phyloP scores from a whole-genome alignment of 352 stramenopile genomes.

The Aphanomyces stellatus region DNA sequence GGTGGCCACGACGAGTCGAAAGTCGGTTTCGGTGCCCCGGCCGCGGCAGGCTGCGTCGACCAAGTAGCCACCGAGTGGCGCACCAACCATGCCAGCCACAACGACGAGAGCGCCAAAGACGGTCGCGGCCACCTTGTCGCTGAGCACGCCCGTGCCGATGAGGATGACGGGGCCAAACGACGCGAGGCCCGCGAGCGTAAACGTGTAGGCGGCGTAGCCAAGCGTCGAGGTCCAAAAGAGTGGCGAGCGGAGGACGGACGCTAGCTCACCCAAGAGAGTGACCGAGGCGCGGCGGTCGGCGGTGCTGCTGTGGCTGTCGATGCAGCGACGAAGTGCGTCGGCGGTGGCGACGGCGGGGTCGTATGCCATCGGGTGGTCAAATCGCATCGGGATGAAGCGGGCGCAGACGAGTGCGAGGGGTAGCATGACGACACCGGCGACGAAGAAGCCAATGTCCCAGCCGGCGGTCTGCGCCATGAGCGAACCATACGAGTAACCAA shows the following conservation, averaged over 20 bases:
- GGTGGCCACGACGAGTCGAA: not conserved
- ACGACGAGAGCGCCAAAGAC: conserved; percentile 13
- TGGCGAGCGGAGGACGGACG: conserved; percentile 17
- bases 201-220: conserved; percentile 33
- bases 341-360: no score
- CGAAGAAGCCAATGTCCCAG: conserved; percentile 81
- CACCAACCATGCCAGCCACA: conserved; percentile 20
- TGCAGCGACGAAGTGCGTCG: not conserved
- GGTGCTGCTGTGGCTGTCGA: not conserved
- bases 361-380: conserved; percentile 41
- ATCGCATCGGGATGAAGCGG: conserved; percentile 41
- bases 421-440: conserved; percentile 80
- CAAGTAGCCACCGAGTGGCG: conserved; percentile 36
- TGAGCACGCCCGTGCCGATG: conserved; percentile 6
- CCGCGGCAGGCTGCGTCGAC: not conserved
- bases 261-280: not conserved
- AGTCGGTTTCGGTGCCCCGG: not conserved
- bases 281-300: not conserved
- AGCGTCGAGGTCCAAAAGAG: conserved; percentile 33
- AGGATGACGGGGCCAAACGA: conserved; percentile 9
- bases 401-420: conserved; percentile 58
- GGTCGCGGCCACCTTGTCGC: not conserved
- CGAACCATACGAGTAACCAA: conserved; percentile 89
- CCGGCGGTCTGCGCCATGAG: conserved; percentile 38
- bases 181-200: conserved; percentile 29